A percentile compares a stretch with the other conserved stretches of the same genome.
Evolutionary conservation across 2,329 filamentous ascomycete genomes (phyloP).

Genomic region (Cadophora sp.): DNA sequence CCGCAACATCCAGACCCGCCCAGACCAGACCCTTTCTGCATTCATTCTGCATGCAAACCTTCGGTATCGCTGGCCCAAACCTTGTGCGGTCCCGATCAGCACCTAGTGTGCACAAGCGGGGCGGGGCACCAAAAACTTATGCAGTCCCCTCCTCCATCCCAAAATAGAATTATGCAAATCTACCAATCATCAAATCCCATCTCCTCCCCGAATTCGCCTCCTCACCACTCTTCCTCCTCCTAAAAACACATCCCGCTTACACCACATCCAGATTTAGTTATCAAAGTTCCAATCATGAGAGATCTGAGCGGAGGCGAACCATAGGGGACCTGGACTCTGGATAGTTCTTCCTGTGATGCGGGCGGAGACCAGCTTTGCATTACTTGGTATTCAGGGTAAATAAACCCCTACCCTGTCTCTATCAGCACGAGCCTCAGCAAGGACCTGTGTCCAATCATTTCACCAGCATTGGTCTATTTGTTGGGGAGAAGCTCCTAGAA

Average conservation of each 20-base stretch:
- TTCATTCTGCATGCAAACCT: not conserved
- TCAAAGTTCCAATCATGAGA: not conserved
- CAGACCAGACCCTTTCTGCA: not conserved
- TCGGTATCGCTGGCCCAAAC: not conserved
- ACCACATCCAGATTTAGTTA: not conserved
- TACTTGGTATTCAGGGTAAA: no score
- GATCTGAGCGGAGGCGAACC: not conserved
- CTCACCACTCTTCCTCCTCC: not conserved
- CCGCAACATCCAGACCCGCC: not conserved
- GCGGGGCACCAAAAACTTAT: not conserved
- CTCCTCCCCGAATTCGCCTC: not conserved
- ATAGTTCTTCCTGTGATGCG: not conserved
- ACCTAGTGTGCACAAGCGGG: not conserved
- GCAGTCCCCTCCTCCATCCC: not conserved
- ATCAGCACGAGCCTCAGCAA: no score
- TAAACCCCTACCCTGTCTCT: no score
- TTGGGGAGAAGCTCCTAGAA: no score
- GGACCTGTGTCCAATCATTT: no score
- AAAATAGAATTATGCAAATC: slow-evolving; percentile 14
- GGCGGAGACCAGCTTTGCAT: slow-evolving; percentile 11
- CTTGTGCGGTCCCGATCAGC: not conserved
- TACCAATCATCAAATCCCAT: not conserved
- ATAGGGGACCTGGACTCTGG: not conserved
- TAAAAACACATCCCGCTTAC: not conserved
- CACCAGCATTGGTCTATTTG: no score